These are phyloP conservation scores for Sporothrix phasma DNA, from an alignment of 2,329 filamentous ascomycete species.

Conservation along the genomic window DNA sequence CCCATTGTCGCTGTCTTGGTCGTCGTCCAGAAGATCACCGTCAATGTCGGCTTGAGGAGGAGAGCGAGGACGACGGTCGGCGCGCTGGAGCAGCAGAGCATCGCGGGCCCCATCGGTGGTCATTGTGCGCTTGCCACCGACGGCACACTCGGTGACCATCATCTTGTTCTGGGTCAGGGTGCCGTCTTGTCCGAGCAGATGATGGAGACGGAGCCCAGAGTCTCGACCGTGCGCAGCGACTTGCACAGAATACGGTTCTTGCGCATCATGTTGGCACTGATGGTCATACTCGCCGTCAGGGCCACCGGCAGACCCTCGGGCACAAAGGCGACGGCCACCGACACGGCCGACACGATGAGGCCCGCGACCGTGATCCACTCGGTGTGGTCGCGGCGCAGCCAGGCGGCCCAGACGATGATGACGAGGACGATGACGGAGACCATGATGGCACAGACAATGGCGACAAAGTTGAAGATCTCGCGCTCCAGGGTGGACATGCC, in stretches of 20 bases:
- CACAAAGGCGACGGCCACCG: conserved; percentile 64
- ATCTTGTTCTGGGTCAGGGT: conserved; percentile 63
- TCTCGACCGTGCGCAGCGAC: conserved; percentile 69
- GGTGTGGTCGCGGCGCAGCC: conserved; percentile 56
- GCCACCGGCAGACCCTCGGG: conserved; percentile 65
- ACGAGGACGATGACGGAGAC: conserved; percentile 54
- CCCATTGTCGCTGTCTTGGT: conserved; percentile 8
- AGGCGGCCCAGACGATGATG: conserved; percentile 58
- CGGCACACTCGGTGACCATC: conserved; percentile 58
- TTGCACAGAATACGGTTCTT: conserved; percentile 72
- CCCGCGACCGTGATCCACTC: conserved; percentile 62
- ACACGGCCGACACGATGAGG: conserved; percentile 64
- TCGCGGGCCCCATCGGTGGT: conserved; percentile 42
- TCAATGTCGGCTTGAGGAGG: background rate
- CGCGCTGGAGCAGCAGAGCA: conserved; percentile 24
- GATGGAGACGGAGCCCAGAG: conserved; percentile 60
- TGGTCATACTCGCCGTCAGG: conserved; percentile 60
- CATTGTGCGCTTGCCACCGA: conserved; percentile 44
- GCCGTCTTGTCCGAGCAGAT: conserved; percentile 74
- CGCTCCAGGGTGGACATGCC: conserved; percentile 60
- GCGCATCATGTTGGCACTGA: conserved; percentile 66
- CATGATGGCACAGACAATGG: conserved; percentile 60
- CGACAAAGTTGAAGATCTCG: conserved; percentile 64
- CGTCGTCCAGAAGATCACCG: background rate
- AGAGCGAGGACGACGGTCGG: background rate